Evolutionary conservation across 2,329 filamentous ascomycete genomes (phyloP).

Genomic region (Pleomassaria siparia): DNA sequence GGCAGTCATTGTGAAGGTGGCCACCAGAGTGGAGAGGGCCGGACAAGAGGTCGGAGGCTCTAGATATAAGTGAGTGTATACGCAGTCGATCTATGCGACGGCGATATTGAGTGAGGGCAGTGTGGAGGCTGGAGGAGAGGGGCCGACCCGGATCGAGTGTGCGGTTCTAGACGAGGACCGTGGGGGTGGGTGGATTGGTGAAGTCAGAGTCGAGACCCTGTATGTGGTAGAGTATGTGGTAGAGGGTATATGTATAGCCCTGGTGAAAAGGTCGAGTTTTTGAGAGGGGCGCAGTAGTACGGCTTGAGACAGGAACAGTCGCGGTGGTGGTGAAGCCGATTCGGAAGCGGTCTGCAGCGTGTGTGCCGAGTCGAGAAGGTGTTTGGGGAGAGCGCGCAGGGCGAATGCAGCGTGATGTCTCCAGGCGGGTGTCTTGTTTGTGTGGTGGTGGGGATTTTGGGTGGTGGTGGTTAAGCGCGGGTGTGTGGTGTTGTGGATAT

Average conservation of each 20-base stretch:
- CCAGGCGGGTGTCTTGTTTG: not conserved
- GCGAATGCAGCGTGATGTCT: slow-evolving; percentile 1
- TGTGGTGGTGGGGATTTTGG: slow-evolving; percentile 2
- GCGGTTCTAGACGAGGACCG: slow-evolving; percentile 14
- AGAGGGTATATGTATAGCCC: slow-evolving; percentile 8
- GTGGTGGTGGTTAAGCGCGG: slow-evolving; percentile 11
- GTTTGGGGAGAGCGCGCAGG: not conserved
- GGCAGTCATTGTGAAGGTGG: slow-evolving; percentile 46
- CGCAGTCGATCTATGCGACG: slow-evolving; percentile 17
- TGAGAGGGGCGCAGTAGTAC: slow-evolving; percentile 17
- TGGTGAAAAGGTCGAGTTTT: slow-evolving; percentile 8
- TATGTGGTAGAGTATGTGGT: slow-evolving; percentile 13
- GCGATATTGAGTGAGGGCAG: slow-evolving; percentile 19
- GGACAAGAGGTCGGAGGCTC: slow-evolving; percentile 15
- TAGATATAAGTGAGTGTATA: slow-evolving; percentile 8
- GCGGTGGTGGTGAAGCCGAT: slow-evolving; percentile 2
- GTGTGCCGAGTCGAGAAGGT: not conserved
- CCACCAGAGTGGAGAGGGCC: slow-evolving; percentile 27
- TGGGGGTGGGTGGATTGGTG: slow-evolving; percentile 14
- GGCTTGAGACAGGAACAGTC: slow-evolving; percentile 24
- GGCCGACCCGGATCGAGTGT: slow-evolving; percentile 15
- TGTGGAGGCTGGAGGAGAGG: slow-evolving; percentile 19
- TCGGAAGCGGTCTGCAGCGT: not conserved
- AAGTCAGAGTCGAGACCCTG: slow-evolving; percentile 1
- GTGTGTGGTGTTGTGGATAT: slow-evolving; percentile 27